Evolutionary conservation across 805 yeast species (phyloP), one percentile per base, ranked within the genome.

Genomic region (Kluyveromyces starmeri): DNA sequence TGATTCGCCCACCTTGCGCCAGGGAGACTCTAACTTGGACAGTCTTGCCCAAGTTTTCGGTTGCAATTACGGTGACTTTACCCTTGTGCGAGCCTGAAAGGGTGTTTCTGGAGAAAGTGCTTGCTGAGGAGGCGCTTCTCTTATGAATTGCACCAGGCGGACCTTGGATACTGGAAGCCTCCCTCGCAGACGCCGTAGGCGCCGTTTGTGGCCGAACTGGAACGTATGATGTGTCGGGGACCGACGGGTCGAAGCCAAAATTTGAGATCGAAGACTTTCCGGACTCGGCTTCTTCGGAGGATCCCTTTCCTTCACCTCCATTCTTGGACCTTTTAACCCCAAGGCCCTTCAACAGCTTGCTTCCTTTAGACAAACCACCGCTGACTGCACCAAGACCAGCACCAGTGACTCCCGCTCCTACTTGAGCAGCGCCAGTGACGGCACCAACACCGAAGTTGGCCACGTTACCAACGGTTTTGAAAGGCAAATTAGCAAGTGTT

Each of bases 1-100:
- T 79, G 26, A 62, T 48, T 28, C 57, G 56, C 11, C 64, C 67
- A 62, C 59, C 53, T 27, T 59, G 64, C 24, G 72, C 67, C 42
- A 75, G 53, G 0, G 68, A 51, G 3, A 73, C 73, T 50, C 72
- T 78, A 28, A 83, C 68, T 42, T 72, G 79, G 36, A 61, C 58
- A 28, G 57, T 48, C 14, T 55, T 50, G 11, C 65, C 61, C 27
- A 70, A 51, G 12, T 71, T 69, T 8, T 58, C 46, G 4, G 73
- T 75, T 2, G 70, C 59, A 19, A 75, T 55, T 32, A 81, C 55
- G 2, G 69, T 66, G 28, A 78, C 47, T 37, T 73, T 57, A 20
- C 86, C 88, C 4, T 76, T 73, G 17, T 41, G 28, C 41, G 58
- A 46, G 27, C 40, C 43, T 6, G 48, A 68, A 41, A 29, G 67